Percentiles rank a stretch among this genome's conserved stretches.
These are phyloP conservation scores for Diplodia seriata DNA, from an alignment of 2,329 filamentous ascomycete genomes.

Conservation along the genomic window DNA sequence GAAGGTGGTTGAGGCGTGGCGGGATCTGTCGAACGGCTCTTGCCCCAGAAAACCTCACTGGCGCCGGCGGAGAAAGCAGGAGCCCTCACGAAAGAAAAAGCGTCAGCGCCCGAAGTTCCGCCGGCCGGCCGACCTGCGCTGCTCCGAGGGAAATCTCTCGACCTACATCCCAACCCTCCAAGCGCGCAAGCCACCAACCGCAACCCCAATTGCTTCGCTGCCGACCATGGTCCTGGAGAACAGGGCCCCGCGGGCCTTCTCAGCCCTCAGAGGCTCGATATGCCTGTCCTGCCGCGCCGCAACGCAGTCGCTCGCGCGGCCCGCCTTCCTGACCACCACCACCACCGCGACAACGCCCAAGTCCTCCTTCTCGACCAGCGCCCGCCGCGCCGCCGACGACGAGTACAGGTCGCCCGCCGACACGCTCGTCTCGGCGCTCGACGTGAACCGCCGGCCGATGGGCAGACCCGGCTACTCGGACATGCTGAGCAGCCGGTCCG, in stretches of 20 bases:
- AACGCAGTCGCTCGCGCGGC: conserved; percentile 11
- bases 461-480: conserved; percentile 1
- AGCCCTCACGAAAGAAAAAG: conserved; percentile 17
- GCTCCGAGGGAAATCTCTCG: conserved; percentile 12
- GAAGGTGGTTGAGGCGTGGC: conserved; percentile 22
- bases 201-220: conserved; percentile 11
- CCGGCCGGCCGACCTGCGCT: too few species aligned
- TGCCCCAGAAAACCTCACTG: conserved; percentile 30
- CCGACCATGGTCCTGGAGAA: conserved; percentile 12
- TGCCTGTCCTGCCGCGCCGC: conserved; percentile 22
- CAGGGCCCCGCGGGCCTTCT: conserved; percentile 9
- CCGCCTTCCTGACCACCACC: conserved; percentile 18
- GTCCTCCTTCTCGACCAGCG: neutral
- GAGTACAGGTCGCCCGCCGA: neutral
- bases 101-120: conserved; percentile 11
- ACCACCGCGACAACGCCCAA: neutral
- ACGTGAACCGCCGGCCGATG: neutral
- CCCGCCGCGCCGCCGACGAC: conserved; percentile 10
- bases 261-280: conserved; percentile 18
- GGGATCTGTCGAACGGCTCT: neutral
- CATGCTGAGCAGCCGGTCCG: neutral
- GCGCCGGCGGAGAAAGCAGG: conserved; percentile 25
- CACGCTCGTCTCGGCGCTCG: neutral
- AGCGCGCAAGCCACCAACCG: neutral
- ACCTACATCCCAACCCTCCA: neutral